Percentiles rank a stretch among this genome's conserved stretches.
phyloP scores from a whole-genome alignment of 73 alveolate genomes.

The Diophrys sp. region DNA sequence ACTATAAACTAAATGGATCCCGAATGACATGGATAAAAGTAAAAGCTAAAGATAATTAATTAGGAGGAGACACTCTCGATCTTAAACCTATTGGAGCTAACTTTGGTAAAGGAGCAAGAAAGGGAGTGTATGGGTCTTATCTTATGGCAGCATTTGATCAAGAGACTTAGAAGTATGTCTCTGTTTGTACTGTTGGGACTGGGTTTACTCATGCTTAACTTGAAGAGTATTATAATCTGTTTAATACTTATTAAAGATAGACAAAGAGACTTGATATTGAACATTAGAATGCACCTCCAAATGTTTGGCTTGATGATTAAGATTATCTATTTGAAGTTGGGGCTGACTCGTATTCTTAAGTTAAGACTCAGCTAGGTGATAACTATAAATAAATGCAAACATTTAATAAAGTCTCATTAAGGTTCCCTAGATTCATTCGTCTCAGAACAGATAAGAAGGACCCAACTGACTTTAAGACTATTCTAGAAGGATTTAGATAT shows the following conservation, averaged over 20 bases:
- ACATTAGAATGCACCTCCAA: too few relatives aligned
- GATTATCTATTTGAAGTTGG: constrained; percentile 79
- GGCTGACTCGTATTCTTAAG: constrained; percentile 77
- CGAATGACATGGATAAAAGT: too few relatives aligned
- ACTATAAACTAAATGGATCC: too few relatives aligned
- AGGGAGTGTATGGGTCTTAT: constrained; percentile 83
- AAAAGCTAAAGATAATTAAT: too few relatives aligned
- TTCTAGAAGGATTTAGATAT: too few relatives aligned
- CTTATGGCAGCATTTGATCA: constrained; percentile 79
- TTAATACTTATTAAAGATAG: too few relatives aligned
- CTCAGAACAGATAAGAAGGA: constrained; percentile 85
- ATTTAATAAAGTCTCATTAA: constrained; percentile 58
- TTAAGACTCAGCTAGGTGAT: constrained; percentile 43
- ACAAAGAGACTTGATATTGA: too few relatives aligned
- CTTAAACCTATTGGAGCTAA: constrained; percentile 84
- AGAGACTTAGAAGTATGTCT: constrained; percentile 68
- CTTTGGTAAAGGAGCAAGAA: constrained; percentile 87
- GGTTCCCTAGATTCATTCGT: constrained; percentile 90
- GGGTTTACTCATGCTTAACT: constrained; percentile 79
- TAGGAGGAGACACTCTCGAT: constrained; percentile 85
- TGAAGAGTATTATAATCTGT: constrained; percentile 51
- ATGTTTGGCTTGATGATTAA: too few relatives aligned
- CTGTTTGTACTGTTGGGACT: constrained; percentile 90
- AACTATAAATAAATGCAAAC: too few relatives aligned
- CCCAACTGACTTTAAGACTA: too few relatives aligned